Conservation (phyloP, 2,329 filamentous ascomycete species). For the Colletotrichum endophyticum region DNA sequence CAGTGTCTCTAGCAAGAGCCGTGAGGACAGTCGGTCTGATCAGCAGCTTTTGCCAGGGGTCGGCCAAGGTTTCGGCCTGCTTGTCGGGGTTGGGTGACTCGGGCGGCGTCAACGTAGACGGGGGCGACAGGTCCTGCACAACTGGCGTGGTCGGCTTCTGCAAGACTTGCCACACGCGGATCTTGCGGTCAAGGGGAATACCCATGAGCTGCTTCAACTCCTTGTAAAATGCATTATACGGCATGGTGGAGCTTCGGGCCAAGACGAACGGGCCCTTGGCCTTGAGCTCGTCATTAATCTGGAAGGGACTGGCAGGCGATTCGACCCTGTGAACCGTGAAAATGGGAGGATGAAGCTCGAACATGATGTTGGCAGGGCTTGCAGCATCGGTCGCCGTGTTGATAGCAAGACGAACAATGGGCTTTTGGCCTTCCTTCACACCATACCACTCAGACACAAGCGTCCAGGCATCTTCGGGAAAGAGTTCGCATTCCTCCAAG, state of each 20-base stretch:
- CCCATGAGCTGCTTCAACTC: constrained; percentile 72
- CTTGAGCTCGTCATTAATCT: constrained; percentile 63
- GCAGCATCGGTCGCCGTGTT: constrained; percentile 69
- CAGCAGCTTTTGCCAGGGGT: constrained; percentile 45
- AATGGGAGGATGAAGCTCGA: constrained; percentile 84
- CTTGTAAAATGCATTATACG: constrained; percentile 77
- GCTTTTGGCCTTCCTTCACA: constrained; percentile 68
- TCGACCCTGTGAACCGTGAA: constrained; percentile 85
- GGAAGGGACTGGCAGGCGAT: constrained; percentile 60
- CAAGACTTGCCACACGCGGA: constrained; percentile 76
- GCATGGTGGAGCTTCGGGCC: constrained; percentile 73
- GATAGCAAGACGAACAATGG: constrained; percentile 78
- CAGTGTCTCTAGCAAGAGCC: constrained; percentile 20
- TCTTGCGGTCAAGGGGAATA: constrained; percentile 73
- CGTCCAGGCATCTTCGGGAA: constrained; percentile 83
- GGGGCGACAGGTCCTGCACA: constrained; percentile 39
- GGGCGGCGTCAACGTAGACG: constrained; percentile 41
- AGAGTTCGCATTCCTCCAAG: constrained; percentile 75
- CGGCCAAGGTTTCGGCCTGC: constrained; percentile 28
- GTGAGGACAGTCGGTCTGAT: constrained; percentile 60
- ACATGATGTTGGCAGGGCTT: constrained; percentile 71
- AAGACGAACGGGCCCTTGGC: constrained; percentile 68
- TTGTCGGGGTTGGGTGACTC: constrained; percentile 40
- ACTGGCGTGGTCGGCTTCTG: constrained; percentile 36
- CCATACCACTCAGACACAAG: constrained; percentile 85